A percentile compares a stretch with the other conserved stretches of the same genome.
These are phyloP conservation scores for Fusarium sp. DNA, from an alignment of 2,329 filamentous ascomycete genomes.

Conservation along the genomic window DNA sequence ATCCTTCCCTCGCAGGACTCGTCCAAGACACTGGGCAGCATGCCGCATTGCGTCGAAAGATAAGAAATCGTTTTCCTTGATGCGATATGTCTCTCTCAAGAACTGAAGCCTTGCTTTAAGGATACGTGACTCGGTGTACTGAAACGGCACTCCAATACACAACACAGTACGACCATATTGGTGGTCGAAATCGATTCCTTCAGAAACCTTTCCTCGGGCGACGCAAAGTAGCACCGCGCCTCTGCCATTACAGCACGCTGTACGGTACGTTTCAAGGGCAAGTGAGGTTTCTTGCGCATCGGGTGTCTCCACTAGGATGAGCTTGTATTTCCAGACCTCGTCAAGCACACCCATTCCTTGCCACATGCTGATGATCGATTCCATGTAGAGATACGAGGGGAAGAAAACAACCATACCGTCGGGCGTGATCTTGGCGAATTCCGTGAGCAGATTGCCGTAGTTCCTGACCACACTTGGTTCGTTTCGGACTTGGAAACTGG, in stretches of 20 bases:
- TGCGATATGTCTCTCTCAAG: conserved; percentile 94
- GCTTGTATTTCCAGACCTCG: conserved; percentile 98
- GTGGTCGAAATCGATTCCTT: conserved; percentile 99
- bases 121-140: conserved; percentile 98
- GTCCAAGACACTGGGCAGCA: conserved; percentile 93
- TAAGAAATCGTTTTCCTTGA: conserved; percentile 95
- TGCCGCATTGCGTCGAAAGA: conserved; percentile 99
- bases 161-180: conserved; percentile 96
- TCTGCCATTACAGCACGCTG: conserved; percentile 95
- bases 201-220: conserved; percentile 94
- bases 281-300: conserved; percentile 97
- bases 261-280: conserved; percentile 95
- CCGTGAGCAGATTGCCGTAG: conserved; percentile 91
- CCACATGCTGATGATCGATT: conserved; percentile 99
- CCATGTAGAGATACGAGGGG: conserved; percentile 98
- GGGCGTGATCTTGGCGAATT: conserved; percentile 95
- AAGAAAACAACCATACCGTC: conserved; percentile 99
- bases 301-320: conserved; percentile 96
- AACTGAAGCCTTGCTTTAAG: conserved; percentile 96
- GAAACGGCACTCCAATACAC: conserved; percentile 96
- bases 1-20: conserved; percentile 94
- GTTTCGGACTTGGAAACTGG: conserved; percentile 93
- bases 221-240: conserved; percentile 95
- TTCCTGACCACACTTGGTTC: conserved; percentile 97
- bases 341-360: conserved; percentile 98